A percentile compares a stretch with the other conserved stretches of the same genome.
These are phyloP conservation scores for Auxenochlorella protothecoides DNA, from an alignment of 139 green algal species.

Conservation along the genomic window DNA sequence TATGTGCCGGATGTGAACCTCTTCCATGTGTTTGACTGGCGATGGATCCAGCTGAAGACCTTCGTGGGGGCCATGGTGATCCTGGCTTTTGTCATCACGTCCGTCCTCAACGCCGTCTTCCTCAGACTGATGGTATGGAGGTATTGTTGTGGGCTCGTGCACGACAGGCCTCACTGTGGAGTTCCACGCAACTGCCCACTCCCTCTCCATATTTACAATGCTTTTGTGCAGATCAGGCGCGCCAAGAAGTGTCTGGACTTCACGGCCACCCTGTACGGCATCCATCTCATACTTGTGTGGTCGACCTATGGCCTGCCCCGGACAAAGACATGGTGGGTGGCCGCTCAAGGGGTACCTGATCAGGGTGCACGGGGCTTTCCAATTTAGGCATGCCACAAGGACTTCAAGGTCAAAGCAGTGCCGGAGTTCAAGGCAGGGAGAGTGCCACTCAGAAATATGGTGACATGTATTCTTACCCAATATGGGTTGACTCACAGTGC, in stretches of 20 bases:
- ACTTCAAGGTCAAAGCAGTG: too few relatives aligned
- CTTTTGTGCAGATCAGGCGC: slow-evolving; percentile 57
- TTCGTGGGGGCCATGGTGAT: slow-evolving; percentile 47
- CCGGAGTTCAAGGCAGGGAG: neutral
- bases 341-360: too few relatives aligned
- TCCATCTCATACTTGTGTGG: slow-evolving; percentile 59
- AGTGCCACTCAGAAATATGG: neutral
- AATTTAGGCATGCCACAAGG: too few relatives aligned
- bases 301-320: slow-evolving; percentile 49
- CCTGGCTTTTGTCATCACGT: slow-evolving; percentile 39
- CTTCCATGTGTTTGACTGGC: slow-evolving; percentile 52
- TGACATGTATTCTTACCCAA: neutral
- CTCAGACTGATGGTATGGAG: slow-evolving; percentile 9
- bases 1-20: slow-evolving; percentile 38
- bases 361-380: too few relatives aligned
- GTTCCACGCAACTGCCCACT: neutral
- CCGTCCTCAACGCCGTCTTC: slow-evolving; percentile 29
- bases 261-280: slow-evolving; percentile 63
- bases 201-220: neutral
- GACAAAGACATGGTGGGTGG: slow-evolving; percentile 52
- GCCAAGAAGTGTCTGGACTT: slow-evolving; percentile 97
- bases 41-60: slow-evolving; percentile 26
- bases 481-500: neutral
- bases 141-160: slow-evolving; percentile 33
- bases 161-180: neutral